Evolutionary conservation across 228 moss, liverwort and hornwort genomes (phyloP), one percentile per base, ranked within the genome.

Genomic region (Sphagnum fallax): DNA sequence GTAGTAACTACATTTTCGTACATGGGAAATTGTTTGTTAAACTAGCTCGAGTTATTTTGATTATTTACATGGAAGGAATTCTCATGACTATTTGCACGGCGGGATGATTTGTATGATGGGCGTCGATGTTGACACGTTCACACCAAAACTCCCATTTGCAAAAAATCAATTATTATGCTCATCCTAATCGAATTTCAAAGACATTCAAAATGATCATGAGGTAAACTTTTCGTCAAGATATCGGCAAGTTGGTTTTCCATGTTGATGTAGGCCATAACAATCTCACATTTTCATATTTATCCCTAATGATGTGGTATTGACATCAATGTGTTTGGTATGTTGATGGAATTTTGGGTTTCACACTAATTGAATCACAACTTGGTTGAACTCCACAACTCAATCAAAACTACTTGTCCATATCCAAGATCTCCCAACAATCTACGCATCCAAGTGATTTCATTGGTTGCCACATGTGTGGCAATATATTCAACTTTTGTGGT

Each of bases 311-410:
- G 57, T 69, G 53, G 0, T n/a, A 69, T 6, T 6, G 4, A 69
- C 47, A 47, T 69, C 51, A 1, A 69, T 69, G 55, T 69, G 68
- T 47, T 69, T 69, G 8, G 51, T 60, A 9, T 55, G 5, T 8
- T 6, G 5, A 14, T 69, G 68, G 57, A 4, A 69, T 0, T 60
- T 4, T 7, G 10, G 60, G 59, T 60, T 60, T 6, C 58, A 47
- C 12, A 69, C 47, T 11, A 59, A 49, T 47, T 8, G 6, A 7
- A 69, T 59, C 4, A 48, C 6, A 10, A 11, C 6, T 47, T 69
- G 68, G 58, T 69, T 69, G 48, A 60, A 57, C 5, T 53, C 18
- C n/a, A 59, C 4, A 69, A 16, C 5, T 5, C 8, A 15, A 55
- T 69, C 0, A 5, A 13, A 8, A 4, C 0, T 9, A 48, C 0